These are phyloP conservation scores for Boeremia exigua DNA, from an alignment of 2,329 filamentous ascomycete genomes.

Conservation along the genomic window DNA sequence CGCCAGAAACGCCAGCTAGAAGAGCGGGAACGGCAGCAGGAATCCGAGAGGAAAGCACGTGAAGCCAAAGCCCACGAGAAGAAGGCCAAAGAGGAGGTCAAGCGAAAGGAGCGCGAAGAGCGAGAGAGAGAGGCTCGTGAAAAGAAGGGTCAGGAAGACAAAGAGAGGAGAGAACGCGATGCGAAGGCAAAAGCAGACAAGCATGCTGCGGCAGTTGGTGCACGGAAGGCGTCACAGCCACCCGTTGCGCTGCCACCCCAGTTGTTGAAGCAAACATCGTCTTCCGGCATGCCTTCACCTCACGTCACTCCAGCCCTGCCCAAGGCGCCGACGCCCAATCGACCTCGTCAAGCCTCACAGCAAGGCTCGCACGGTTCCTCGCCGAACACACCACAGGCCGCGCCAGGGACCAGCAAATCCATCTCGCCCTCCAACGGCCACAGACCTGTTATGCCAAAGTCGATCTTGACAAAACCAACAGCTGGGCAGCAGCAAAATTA, in stretches of 20 bases:
- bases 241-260: slow-evolving; percentile 60
- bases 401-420: slow-evolving; percentile 57
- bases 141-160: slow-evolving; percentile 64
- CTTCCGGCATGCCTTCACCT: slow-evolving; percentile 71
- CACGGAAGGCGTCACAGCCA: slow-evolving; percentile 48
- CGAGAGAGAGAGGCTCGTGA: slow-evolving; percentile 75
- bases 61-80: slow-evolving; percentile 83
- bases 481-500: slow-evolving; percentile 53
- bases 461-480: slow-evolving; percentile 64
- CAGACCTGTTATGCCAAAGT: slow-evolving; percentile 69
- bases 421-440: slow-evolving; percentile 69
- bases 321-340: slow-evolving; percentile 81
- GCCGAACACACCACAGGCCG: slow-evolving; percentile 69
- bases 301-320: slow-evolving; percentile 83
- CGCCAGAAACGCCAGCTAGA: slow-evolving; percentile 79
- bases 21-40: slow-evolving; percentile 83
- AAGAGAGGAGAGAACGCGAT: slow-evolving; percentile 68
- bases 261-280: slow-evolving; percentile 59
- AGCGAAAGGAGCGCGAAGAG: slow-evolving; percentile 77
- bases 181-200: slow-evolving; percentile 54
- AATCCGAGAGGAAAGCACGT: slow-evolving; percentile 81
- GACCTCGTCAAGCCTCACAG: slow-evolving; percentile 77
- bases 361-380: slow-evolving; percentile 74
- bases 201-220: slow-evolving; percentile 31
- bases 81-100: slow-evolving; percentile 72